Conservation (phyloP, 176 grass and related monocot species). For the Aegilops bicornis region DNA sequence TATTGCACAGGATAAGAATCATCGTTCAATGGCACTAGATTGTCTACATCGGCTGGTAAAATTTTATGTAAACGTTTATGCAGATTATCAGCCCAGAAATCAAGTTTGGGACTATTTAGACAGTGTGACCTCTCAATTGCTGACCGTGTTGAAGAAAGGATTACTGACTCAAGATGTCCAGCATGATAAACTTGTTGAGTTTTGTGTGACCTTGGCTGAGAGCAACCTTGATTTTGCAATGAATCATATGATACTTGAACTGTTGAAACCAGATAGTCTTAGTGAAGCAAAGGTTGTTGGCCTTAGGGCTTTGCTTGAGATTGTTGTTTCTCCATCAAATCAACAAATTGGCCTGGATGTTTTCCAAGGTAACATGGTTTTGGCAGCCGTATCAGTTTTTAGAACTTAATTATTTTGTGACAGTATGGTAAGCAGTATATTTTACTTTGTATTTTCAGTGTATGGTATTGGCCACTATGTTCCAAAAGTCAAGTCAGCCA, state of each 20-base stretch:
- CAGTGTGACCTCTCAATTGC: conserved; percentile 93
- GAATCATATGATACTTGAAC: conserved; percentile 98
- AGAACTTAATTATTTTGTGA: conserved; percentile 16
- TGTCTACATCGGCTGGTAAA: conserved; percentile 96
- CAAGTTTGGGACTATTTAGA: conserved; percentile 92
- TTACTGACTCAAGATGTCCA: conserved; percentile 93
- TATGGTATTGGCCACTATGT: conserved; percentile 75
- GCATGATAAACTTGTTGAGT: conserved; percentile 98
- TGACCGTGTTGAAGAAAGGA: conserved; percentile 86
- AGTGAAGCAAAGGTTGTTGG: conserved; percentile 99
- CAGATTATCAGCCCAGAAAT: conserved; percentile 74
- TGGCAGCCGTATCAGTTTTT: conserved; percentile 17
- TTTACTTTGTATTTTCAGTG: conserved; percentile 44
- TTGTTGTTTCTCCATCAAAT: conserved; percentile 88
- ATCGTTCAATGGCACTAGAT: conserved; percentile 96
- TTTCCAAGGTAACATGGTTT: conserved; percentile 60
- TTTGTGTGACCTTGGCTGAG: conserved; percentile 90
- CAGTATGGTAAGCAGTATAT: neutral
- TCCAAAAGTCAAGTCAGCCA: conserved; percentile 91
- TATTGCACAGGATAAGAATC: conserved; percentile 89
- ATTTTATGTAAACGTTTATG: conserved; percentile 97
- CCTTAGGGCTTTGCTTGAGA: conserved; percentile 85
- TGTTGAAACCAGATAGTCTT: conserved; percentile 83
- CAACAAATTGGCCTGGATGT: conserved; percentile 77
- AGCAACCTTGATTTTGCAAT: conserved; percentile 93